Base-by-base conservation (phyloP, 2,329 filamentous ascomycete genomes). In the Epicoccum nigrum region DNA sequence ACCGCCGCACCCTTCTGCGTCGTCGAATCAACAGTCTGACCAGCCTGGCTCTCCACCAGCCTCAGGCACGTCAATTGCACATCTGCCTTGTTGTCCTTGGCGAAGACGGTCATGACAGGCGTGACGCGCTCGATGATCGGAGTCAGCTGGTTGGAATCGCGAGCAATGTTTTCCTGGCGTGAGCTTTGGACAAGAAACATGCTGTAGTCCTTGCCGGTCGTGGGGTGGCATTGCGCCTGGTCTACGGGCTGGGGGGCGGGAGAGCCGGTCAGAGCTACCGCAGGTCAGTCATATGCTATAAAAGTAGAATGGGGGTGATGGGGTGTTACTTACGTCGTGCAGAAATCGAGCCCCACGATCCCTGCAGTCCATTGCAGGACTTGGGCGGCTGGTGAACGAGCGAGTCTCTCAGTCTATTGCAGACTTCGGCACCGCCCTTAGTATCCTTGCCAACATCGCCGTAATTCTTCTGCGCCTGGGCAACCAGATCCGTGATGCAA, bases 41-140 rank as follows among this genome's bases (percentile, higher is more conserved):
- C 13, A 4, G 33, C 40, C 33, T 23, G 6, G 8, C n/a, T 27
- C 20, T 51, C 40, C 7, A 45, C 47, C 17, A 51, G 17, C 20
- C 20, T 44, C 23, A 50, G 30, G 32, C 47, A 50, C 4, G 39
- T 31, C n/a, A 50, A 11, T 13, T 38, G 13, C 4, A 28, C 33
- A 9, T 35, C 28, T 2, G 39, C 19, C n/a, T 50, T 40, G 13
- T 31, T 25, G 16, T 11, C 32, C 11, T 44, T 32, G 16, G 11
- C 25, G 19, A 52, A 35, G 12, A 52, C 11, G 4, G 49, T 46
- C 49, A 52, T 46, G 13, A 52, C 43, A 13, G 49, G 49, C 6
- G 42, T 46, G 21, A 52, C 25, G 2, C 42, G 42, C 11, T 41
- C 20, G 15, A 41, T 7, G 13, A 41, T 34, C 9, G 45, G 45